Evolutionary conservation across 176 grass and related monocot genomes (phyloP).

Genomic region (Triticum dicoccoides): DNA sequence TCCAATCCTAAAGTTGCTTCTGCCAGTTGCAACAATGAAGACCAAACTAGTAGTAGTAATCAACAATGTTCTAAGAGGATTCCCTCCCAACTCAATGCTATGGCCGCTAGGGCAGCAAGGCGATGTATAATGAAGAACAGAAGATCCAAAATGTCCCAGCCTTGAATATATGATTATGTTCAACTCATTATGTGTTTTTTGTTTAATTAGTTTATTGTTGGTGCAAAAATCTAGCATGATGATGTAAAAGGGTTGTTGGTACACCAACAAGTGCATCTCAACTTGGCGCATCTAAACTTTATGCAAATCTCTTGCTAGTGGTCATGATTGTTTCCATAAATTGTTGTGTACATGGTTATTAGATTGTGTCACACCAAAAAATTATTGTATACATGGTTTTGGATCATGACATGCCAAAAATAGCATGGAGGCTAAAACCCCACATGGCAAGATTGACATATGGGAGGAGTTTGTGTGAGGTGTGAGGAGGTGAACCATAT

Average conservation of each 20-base stretch:
- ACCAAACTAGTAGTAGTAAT: slow-evolving; percentile 3
- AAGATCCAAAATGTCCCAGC: background rate
- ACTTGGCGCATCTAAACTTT: background rate
- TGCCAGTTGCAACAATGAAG: background rate
- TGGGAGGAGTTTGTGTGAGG: background rate
- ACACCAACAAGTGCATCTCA: background rate
- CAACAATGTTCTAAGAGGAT: slow-evolving; percentile 32
- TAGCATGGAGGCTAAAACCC: background rate
- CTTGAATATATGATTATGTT: background rate
- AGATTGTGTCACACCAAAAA: background rate
- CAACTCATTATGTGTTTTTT: background rate
- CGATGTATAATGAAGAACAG: background rate
- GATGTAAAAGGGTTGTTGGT: background rate
- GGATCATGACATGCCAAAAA: background rate
- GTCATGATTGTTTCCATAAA: background rate
- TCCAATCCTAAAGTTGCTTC: background rate
- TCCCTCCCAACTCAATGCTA: slow-evolving; percentile 32
- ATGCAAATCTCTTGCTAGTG: background rate
- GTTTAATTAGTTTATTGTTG: background rate
- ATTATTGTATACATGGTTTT: background rate
- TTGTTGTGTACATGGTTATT: background rate
- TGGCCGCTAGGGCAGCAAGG: slow-evolving; percentile 14
- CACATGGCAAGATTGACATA: background rate
- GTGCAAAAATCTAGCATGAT: background rate
- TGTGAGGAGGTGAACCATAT: background rate